Conservation (phyloP, 345 rosid species). For the Ceriops decandra region DNA sequence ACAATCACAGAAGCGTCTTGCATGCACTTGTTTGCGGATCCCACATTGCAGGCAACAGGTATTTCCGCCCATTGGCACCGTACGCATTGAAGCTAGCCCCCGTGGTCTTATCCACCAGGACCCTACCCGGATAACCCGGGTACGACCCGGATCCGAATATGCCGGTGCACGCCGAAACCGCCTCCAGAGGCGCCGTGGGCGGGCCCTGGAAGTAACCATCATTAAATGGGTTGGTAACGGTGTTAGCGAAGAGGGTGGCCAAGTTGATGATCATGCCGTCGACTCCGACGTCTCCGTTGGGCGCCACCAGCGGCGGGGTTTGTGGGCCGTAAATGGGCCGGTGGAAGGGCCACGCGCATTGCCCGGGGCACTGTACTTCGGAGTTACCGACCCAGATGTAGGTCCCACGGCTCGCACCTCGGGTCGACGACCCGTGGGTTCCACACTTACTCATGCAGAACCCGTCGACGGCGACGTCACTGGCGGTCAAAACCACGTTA, state of each 20-base stretch:
- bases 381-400: conserved; percentile 92
- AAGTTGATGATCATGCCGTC: conserved; percentile 91
- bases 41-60: conserved; percentile 87
- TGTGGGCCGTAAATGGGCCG: conserved; percentile 94
- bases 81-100: conserved; percentile 84
- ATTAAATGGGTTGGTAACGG: conserved; percentile 75
- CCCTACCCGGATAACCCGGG: conserved; percentile 76
- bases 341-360: conserved; percentile 97
- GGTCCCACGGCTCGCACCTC: conserved; percentile 37
- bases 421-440: conserved; percentile 53
- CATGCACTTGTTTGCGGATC: conserved; percentile 70
- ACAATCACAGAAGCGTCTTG: conserved; percentile 18
- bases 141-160: conserved; percentile 81
- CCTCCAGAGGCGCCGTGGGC: conserved; percentile 69
- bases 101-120: conserved; percentile 55
- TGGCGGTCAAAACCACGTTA: conserved; percentile 69
- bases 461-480: conserved; percentile 76
- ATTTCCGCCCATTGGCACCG: conserved; percentile 69
- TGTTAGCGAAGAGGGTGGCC: conserved; percentile 71
- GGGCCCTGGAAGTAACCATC: conserved; percentile 78
- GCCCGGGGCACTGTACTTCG: conserved; percentile 78
- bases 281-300: conserved; percentile 88
- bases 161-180: conserved; percentile 76
- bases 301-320: conserved; percentile 73
- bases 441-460: conserved; percentile 84